Percentiles rank a stretch among this genome's conserved stretches.
Conservation (phyloP, 495 filamentous ascomycete species). For the Neurospora sp. region DNA sequence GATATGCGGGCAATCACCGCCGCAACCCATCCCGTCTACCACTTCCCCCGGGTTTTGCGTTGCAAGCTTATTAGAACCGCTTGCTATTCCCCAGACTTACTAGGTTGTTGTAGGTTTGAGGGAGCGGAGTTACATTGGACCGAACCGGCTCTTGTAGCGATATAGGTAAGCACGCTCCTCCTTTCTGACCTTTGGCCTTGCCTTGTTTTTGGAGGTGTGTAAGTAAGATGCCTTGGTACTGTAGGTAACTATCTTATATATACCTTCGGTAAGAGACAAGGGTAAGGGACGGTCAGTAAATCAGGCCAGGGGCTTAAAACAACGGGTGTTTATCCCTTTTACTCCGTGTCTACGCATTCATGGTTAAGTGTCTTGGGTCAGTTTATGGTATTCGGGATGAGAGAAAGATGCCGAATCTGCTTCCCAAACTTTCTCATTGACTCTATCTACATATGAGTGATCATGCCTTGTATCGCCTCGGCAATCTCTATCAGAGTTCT, state of each 20-base stretch:
- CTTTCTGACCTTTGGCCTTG: not conserved
- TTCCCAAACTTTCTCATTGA: not conserved
- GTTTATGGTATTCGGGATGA: not conserved
- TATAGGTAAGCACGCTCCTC: not conserved
- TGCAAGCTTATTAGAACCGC: not conserved
- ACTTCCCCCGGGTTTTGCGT: not conserved
- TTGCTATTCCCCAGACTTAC: not conserved
- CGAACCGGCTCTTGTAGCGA: not conserved
- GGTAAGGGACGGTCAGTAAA: not conserved
- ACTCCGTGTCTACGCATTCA: not conserved
- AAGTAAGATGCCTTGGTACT: not conserved
- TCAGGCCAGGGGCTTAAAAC: not conserved
- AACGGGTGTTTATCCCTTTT: not conserved
- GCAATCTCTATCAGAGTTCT: not conserved
- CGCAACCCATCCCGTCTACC: not conserved
- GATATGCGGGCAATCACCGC: not conserved
- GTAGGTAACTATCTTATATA: not conserved
- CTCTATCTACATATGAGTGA: not conserved
- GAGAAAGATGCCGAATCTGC: not conserved
- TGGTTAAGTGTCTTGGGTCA: not conserved
- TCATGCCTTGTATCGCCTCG: not conserved
- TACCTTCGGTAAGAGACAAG: not conserved
- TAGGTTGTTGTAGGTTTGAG: not conserved
- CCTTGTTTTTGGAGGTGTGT: not conserved
- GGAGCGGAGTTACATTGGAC: not conserved